These are phyloP conservation scores for Aspergillus piperis DNA, from an alignment of 2,329 filamentous ascomycete genomes.

Conservation along the genomic window DNA sequence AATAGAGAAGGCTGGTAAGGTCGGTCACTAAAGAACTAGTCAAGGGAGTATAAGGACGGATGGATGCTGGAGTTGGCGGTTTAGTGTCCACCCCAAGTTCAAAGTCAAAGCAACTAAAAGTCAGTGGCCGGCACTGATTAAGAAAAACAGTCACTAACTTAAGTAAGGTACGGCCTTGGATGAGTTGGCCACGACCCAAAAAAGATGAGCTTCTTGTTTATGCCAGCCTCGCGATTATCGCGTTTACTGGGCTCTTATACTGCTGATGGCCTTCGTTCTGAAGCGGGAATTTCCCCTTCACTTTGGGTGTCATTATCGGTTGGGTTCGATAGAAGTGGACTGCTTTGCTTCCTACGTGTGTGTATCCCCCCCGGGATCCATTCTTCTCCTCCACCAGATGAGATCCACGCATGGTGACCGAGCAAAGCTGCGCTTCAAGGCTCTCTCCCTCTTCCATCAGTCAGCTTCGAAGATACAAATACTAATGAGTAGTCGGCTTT, in stretches of 20 bases:
- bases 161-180: conserved; percentile 5
- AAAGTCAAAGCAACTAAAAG: too few species aligned
- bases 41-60: background rate
- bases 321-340: conserved; percentile 7
- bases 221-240: conserved; percentile 1
- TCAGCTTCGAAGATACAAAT: background rate
- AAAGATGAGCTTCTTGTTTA: background rate
- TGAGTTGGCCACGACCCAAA: background rate
- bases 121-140: background rate
- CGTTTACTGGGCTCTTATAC: conserved; percentile 1
- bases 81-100: too few species aligned
- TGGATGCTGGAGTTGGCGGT: background rate
- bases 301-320: conserved; percentile 7
- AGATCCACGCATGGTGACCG: conserved; percentile 6
- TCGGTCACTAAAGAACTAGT: background rate
- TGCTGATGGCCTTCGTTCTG: background rate
- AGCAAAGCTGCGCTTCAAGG: background rate
- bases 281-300: background rate
- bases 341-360: conserved; percentile 6
- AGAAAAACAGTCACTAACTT: background rate
- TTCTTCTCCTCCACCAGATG: background rate
- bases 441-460: background rate
- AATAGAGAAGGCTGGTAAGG: conserved; percentile 28
- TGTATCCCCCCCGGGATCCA: background rate
- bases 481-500: background rate